Conservation (phyloP, 495 filamentous ascomycete genomes). For the Xylaria sp. region DNA sequence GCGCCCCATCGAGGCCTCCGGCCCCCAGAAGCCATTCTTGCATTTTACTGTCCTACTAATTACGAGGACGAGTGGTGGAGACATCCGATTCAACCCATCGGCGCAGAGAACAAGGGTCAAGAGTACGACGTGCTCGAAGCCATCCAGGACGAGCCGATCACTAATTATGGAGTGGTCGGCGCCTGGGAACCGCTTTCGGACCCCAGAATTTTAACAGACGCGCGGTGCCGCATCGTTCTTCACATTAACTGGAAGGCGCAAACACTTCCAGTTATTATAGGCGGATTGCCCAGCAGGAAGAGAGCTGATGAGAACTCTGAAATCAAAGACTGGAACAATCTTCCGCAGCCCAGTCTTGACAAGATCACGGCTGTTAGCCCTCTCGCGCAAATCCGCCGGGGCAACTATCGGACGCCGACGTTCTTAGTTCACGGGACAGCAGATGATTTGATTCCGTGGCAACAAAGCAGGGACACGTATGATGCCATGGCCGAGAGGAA, state of each 20-base stretch:
- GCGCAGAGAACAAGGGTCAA: constrained; percentile 13
- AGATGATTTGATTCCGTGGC: constrained; percentile 57
- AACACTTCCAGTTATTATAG: constrained; percentile 47
- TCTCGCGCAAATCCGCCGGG: constrained; percentile 45
- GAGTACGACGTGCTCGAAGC: constrained; percentile 38
- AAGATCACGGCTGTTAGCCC: constrained; percentile 44
- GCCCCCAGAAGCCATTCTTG: constrained; percentile 58
- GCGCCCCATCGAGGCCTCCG: constrained; percentile 34
- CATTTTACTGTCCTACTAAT: constrained; percentile 61
- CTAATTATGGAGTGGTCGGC: constrained; percentile 25
- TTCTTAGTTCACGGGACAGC: constrained; percentile 55
- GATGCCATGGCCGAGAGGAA: constrained; percentile 35
- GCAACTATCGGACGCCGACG: constrained; percentile 52
- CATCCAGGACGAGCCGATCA: constrained; percentile 44
- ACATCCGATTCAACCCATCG: constrained; percentile 28
- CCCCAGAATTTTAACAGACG: constrained; percentile 43
- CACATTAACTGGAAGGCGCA: constrained; percentile 57
- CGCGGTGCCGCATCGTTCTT: constrained; percentile 49
- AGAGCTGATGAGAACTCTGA: background rate
- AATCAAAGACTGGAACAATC: constrained; percentile 14
- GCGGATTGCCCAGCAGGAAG: constrained; percentile 30
- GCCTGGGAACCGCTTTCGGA: constrained; percentile 32
- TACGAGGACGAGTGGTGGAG: constrained; percentile 44
- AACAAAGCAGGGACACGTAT: constrained; percentile 43
- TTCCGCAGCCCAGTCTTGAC: constrained; percentile 34